phyloP scores from a whole-genome alignment of 805 yeast species.

The Pichia sporocuriosa region DNA sequence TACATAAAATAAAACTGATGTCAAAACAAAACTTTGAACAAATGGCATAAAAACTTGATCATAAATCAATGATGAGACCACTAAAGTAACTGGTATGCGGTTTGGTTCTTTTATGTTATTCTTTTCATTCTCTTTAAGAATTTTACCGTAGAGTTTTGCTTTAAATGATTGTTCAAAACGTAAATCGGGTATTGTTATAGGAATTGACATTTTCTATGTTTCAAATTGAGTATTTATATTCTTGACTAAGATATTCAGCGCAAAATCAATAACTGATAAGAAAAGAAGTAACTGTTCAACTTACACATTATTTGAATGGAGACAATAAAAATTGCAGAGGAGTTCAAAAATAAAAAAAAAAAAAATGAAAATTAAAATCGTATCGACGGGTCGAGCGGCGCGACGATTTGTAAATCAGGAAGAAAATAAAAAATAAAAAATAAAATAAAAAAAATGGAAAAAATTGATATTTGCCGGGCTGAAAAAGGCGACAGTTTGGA shows the following conservation, averaged over 20 bases:
- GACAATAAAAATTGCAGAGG: too few relatives aligned
- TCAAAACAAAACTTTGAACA: conserved; percentile 46
- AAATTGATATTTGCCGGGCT: too few relatives aligned
- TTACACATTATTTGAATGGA: too few relatives aligned
- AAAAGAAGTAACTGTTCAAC: too few relatives aligned
- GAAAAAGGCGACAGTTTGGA: neutral
- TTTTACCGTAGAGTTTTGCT: conserved; percentile 29
- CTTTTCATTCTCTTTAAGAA: conserved; percentile 13
- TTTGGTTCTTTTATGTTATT: neutral
- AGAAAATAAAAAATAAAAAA: neutral
- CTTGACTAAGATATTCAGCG: too few relatives aligned
- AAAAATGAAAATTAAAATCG: too few relatives aligned
- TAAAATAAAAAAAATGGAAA: neutral
- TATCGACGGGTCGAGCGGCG: too few relatives aligned
- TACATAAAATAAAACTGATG: conserved; percentile 30
- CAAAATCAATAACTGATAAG: too few relatives aligned
- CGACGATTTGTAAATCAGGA: too few relatives aligned
- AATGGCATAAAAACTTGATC: conserved; percentile 53
- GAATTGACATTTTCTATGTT: neutral
- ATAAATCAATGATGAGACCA: conserved; percentile 41
- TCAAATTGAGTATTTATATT: too few relatives aligned
- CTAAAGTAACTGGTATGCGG: conserved; percentile 33
- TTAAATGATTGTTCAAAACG: conserved; percentile 60
- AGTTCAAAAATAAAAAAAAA: too few relatives aligned
- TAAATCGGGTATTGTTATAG: conserved; percentile 47